Evolutionary conservation across 1,284 basidiomycete genomes (phyloP), one percentile per base, ranked within the genome.

Genomic region (Leccinum holopus): DNA sequence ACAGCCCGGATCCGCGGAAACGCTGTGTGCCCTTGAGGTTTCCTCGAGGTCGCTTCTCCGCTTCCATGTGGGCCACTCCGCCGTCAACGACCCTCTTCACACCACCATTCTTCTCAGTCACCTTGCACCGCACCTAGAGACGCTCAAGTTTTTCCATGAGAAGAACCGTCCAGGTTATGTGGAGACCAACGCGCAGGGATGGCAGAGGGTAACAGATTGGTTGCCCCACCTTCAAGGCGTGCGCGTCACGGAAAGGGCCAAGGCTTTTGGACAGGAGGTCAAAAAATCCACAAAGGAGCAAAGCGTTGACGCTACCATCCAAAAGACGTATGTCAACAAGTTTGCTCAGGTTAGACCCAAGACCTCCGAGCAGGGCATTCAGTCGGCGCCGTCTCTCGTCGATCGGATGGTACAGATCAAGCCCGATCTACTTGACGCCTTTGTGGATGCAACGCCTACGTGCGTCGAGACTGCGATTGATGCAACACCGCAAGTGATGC

Each of bases 11-110:
- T 79, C 79, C 60, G 77, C 77, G 51, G 79, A 81, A 25, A 76
- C 82, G 47, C 78, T 85, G 63, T 70, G 69, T 51, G 75, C 82
- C 55, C 79, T 77, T 52, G 70, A 78, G 53, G 76, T 79, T 12
- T 87, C 86, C 51, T 90, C 89, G 37, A 77, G 80, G 62, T 85
- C 88, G 35, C 80, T 92, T 28, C 77, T 84, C 37, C 85, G 87
- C 51, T 76, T 91, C 54, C 85, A 90, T 70, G 79, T 90, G 57
- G 89, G 90, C 12, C 86, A 91, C 73, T 91, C 90, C 39, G 87
- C 84, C 82, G 78, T 86, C 63, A 77, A 77, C 62, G 87, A 92
- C 68, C 81, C 87, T 28, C 79, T 92, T 60, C 84, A 86, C 64
- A 80, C 84, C 14, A 80, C 87, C 30, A 86, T 92, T 66, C 80